Percentiles rank a stretch among this genome's conserved stretches.
phyloP scores from a whole-genome alignment of 352 stramenopile genomes.

The Plasmopara halstedii region DNA sequence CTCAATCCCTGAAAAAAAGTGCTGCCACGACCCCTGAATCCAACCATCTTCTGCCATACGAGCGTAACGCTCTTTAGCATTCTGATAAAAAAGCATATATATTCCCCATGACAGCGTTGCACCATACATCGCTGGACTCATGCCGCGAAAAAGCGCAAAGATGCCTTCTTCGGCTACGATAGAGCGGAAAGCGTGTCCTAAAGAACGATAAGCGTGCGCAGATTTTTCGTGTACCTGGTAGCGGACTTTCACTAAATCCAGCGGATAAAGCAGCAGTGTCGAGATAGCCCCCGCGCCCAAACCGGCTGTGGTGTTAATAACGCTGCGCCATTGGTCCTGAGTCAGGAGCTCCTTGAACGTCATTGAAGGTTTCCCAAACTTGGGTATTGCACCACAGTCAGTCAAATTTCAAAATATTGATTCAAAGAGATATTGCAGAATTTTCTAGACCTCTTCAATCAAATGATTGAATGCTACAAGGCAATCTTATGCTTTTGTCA shows the following conservation, averaged over 20 bases:
- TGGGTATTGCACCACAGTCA: background rate
- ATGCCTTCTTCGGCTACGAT: constrained; percentile 85
- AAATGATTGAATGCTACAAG: too few species aligned
- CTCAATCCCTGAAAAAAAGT: constrained; percentile 78
- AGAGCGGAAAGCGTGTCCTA: constrained; percentile 63
- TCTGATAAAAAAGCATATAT: constrained; percentile 99
- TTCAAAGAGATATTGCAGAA: too few species aligned
- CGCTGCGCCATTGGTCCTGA: constrained; percentile 56
- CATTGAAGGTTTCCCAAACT: constrained; percentile 2
- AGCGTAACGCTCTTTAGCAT: constrained; percentile 84
- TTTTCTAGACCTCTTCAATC: too few species aligned
- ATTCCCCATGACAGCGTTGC: constrained; percentile 95
- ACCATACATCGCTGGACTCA: constrained; percentile 93
- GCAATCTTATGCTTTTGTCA: too few species aligned
- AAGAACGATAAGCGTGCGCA: constrained; percentile 51
- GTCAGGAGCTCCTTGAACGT: constrained; percentile 43
- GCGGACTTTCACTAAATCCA: constrained; percentile 96
- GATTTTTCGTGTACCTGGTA: constrained; percentile 94
- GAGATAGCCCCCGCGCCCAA: constrained; percentile 73
- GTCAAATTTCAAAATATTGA: too few species aligned
- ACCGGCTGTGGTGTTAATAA: constrained; percentile 58
- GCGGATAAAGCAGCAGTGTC: constrained; percentile 88
- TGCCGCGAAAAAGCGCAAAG: constrained; percentile 88
- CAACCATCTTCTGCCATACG: constrained; percentile 57
- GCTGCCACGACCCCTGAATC: constrained; percentile 73